phyloP scores from a whole-genome alignment of 1,284 basidiomycete genomes.

The Ganoderma boninense region DNA sequence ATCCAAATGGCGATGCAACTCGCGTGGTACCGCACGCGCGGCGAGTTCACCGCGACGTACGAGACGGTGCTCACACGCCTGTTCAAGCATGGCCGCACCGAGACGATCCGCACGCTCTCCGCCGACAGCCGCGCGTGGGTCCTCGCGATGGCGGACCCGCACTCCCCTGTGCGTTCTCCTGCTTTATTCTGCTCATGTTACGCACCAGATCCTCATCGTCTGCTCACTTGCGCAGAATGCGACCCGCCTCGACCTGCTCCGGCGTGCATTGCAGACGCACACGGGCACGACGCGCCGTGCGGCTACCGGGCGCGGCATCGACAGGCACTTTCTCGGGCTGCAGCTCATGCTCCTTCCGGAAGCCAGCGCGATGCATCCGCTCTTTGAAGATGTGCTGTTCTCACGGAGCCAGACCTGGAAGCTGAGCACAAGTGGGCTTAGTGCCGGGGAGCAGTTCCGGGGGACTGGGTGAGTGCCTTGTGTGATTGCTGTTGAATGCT shows the following conservation, averaged over 20 bases:
- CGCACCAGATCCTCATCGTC: neutral
- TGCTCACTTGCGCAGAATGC: conserved; percentile 16
- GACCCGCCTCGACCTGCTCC: conserved; percentile 55
- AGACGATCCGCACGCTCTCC: conserved; percentile 88
- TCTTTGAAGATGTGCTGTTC: conserved; percentile 88
- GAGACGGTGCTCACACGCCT: conserved; percentile 95
- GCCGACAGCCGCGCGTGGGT: conserved; percentile 85
- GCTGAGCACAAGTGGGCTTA: conserved; percentile 91
- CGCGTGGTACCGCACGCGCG: conserved; percentile 87
- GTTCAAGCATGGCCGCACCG: conserved; percentile 92
- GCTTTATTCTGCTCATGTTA: neutral
- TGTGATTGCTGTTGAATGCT: no score
- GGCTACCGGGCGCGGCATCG: conserved; percentile 87
- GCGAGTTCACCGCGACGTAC: conserved; percentile 89
- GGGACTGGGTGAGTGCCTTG: conserved; percentile 77
- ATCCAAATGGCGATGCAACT: conserved; percentile 95
- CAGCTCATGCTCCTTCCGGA: conserved; percentile 66
- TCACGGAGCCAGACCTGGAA: conserved; percentile 87
- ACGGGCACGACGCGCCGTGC: conserved; percentile 81
- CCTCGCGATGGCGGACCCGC: conserved; percentile 73
- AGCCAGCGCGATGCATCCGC: conserved; percentile 49
- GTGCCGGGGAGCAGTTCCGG: conserved; percentile 86
- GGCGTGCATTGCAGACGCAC: conserved; percentile 79
- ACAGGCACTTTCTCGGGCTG: conserved; percentile 92
- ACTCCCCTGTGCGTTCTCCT: conserved; percentile 52